Evolutionary conservation across 306 rosid genomes (phyloP), one percentile per base, ranked within the genome.

Genomic region (Vigna unguiculata): DNA sequence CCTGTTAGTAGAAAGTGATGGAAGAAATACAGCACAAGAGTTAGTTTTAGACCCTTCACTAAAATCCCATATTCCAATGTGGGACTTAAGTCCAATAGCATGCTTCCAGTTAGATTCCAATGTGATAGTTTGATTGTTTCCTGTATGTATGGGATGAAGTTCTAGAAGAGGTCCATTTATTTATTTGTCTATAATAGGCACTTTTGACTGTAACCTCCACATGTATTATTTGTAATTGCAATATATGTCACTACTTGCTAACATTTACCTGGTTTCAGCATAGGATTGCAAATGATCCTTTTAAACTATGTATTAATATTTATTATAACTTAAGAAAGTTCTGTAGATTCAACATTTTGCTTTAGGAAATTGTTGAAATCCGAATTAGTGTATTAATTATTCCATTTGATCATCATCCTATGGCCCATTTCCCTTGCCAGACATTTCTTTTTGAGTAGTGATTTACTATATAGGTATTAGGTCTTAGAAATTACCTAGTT

Each of bases 321-420:
- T 16, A 11, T 24, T 51, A 54, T 15, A 9, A 64, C 6, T 20
- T 21, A 19, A 34, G 62, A 75, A 30, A 75, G 41, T 52, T 36
- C 28, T 14, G 38, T 4, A 21, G 53, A 64, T 38, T 63, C 41
- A 34, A 17, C 17, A 11, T 14, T 61, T 48, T 24, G 7, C 72
- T 43, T 2, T 45, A 5, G 6, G 10, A 76, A 49, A 58, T 36
- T 65, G 64, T 38, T 65, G 28, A 38, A 17, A 47, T 46, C 61
- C 8, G 10, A 47, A 48, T 62, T 30, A 34, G 9, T 34, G 19
- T 34, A 49, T 49, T 49, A 32, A 19, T 21, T 14, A 36, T 65
- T 54, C 54, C 74, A 53, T 65, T 76, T 16, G 32, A 22, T 52
- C 30, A 53, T 77, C 10, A 34, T 19, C 34, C 22, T 55, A 16